These are phyloP conservation scores for Amyloporia xantha DNA, from an alignment of 768 basidiomycete genomes.

Conservation along the genomic window DNA sequence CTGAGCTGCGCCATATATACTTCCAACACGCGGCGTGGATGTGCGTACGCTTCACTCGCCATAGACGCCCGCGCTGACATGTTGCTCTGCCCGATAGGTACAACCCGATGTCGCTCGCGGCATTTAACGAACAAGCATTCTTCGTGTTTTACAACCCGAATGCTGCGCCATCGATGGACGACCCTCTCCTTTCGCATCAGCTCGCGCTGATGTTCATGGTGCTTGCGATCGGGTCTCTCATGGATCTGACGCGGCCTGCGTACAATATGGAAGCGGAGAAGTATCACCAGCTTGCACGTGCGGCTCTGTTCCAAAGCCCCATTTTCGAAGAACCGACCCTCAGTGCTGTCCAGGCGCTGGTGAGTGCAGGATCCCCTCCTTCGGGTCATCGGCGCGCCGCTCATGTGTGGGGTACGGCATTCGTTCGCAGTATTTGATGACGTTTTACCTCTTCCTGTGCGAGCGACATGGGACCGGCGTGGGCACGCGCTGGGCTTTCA, in stretches of 20 bases:
- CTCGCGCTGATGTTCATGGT: slow-evolving; percentile 58
- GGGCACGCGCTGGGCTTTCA: slow-evolving; percentile 61
- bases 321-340: slow-evolving; percentile 62
- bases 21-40: slow-evolving; percentile 67
- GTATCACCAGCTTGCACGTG: slow-evolving; percentile 54
- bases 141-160: slow-evolving; percentile 45
- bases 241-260: slow-evolving; percentile 51
- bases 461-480: slow-evolving; percentile 42
- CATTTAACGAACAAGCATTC: slow-evolving; percentile 49
- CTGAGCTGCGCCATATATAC: slow-evolving; percentile 54
- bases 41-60: slow-evolving; percentile 29
- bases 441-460: slow-evolving; percentile 36
- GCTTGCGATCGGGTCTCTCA: slow-evolving; percentile 54
- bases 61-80: neutral
- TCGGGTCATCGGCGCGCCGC: neutral
- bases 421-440: slow-evolving; percentile 47
- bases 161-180: slow-evolving; percentile 34
- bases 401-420: neutral
- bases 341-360: slow-evolving; percentile 57
- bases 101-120: slow-evolving; percentile 50
- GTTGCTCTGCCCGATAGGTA: slow-evolving; percentile 38
- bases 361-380: slow-evolving; percentile 21
- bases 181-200: slow-evolving; percentile 41
- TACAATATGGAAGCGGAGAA: slow-evolving; percentile 53
- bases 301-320: slow-evolving; percentile 55